Evolutionary conservation across 768 basidiomycete species (phyloP).

Genomic region (Paxillus ammoniavirescens): DNA sequence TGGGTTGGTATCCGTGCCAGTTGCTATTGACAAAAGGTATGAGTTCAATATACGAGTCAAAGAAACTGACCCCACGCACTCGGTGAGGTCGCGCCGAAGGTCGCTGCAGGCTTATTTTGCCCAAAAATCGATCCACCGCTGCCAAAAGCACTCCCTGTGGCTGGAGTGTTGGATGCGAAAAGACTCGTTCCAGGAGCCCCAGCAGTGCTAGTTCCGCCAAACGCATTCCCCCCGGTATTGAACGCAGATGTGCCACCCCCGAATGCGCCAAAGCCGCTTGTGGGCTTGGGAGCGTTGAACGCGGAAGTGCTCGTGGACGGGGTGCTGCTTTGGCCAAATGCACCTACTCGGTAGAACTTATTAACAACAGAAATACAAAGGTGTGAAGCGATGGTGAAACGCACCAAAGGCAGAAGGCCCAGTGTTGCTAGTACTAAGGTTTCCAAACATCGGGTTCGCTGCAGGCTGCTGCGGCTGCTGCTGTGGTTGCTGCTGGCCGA

Average conservation of each 20-base stretch:
- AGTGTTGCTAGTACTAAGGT: slow-evolving; percentile 38
- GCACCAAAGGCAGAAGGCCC: slow-evolving; percentile 38
- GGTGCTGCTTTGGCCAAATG: slow-evolving; percentile 41
- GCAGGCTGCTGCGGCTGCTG: slow-evolving; percentile 58
- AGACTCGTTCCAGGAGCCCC: slow-evolving; percentile 31
- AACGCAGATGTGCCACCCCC: slow-evolving; percentile 57
- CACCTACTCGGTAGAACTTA: slow-evolving; percentile 25
- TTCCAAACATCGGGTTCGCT: slow-evolving; percentile 83
- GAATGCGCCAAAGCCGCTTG: slow-evolving; percentile 77
- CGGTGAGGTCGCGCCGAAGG: slow-evolving; percentile 41
- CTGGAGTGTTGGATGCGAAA: slow-evolving; percentile 34
- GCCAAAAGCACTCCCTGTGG: slow-evolving; percentile 41
- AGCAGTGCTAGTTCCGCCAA: slow-evolving; percentile 34
- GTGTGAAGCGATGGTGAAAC: slow-evolving; percentile 7
- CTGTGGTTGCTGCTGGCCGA: slow-evolving; percentile 65
- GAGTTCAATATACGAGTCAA: slow-evolving; percentile 5
- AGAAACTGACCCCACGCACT: slow-evolving; percentile 18
- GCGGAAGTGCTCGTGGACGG: slow-evolving; percentile 39
- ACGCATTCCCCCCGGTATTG: slow-evolving; percentile 42
- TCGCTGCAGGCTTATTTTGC: slow-evolving; percentile 44
- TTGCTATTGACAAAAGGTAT: slow-evolving; percentile 24
- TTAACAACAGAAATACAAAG: slow-evolving; percentile 3
- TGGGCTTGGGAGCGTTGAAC: slow-evolving; percentile 69
- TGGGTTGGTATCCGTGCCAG: slow-evolving; percentile 33
- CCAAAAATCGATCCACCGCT: slow-evolving; percentile 57